Evolutionary conservation across 768 basidiomycete genomes (phyloP), one percentile per base, ranked within the genome.

Genomic region (Kockovaella imperatae): DNA sequence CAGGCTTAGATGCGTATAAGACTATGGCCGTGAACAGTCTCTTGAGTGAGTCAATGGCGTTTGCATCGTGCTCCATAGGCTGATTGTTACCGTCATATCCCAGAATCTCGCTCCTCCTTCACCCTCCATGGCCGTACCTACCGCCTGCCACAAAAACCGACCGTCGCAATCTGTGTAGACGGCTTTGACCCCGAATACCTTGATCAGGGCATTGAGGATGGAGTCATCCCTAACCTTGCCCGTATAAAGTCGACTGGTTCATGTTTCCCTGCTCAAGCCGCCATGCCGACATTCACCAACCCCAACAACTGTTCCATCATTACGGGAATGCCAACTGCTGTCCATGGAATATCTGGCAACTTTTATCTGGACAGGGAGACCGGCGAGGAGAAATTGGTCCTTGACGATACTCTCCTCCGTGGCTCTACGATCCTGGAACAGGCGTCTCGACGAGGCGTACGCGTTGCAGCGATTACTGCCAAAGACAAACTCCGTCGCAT

Each of bases 231-330:
- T 3, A 46, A 46, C 18, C 30, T 46, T 4, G 30, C 31, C 15
- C 13, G 24, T 13, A 46, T 46, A 20, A 20, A 21, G 23, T 35
- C 14, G 20, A 15, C 45, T 6, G 45, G 45, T 17, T 46, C 36
- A 21, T 35, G 20, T 14, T 31, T 26, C 11, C 21, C 21, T n/a
- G 45, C 31, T 7, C 11, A 46, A 15, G 45, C 34, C 1, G 45
- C 45, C 45, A 46, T 46, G 45, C 45, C 45, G 14, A 46, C 45
- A 35, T 46, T 46, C 31, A 46, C 45, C 45, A 46, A 46, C 32
- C 45, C 45, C 13, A 46, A 46, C 45, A 46, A 46, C 45, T 34
- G 30, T 35, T 46, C 45, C 10, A 46, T 46, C 31, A 46, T 46
- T 35, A 46, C 31, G 13, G 45, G 45, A 11, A 35, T 28, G 14